Conservation (phyloP, 768 basidiomycete genomes). For the Tylopilus balloui region DNA sequence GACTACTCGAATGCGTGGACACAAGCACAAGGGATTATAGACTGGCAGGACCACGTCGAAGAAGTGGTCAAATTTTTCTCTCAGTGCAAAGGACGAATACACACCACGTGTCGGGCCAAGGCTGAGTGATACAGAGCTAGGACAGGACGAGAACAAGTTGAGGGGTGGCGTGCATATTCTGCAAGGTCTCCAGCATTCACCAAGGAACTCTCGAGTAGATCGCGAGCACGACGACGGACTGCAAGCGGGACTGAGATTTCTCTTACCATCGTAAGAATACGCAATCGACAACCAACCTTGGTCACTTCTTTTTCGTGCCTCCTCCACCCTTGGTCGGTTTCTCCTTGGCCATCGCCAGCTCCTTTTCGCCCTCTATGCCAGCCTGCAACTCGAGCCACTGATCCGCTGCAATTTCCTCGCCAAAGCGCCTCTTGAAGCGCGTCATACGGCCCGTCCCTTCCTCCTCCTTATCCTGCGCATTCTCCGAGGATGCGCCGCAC, state of each 20-base stretch:
- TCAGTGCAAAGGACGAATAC: no score
- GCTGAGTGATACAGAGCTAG: no score
- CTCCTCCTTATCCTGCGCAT: conserved; percentile 58
- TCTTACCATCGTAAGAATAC: background rate
- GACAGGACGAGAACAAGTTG: background rate
- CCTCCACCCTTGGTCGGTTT: conserved; percentile 8
- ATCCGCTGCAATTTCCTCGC: conserved; percentile 39
- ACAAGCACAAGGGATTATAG: no score
- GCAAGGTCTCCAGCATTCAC: background rate
- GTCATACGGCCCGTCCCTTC: conserved; percentile 74
- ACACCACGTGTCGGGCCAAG: no score
- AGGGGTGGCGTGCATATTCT: no score
- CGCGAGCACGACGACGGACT: background rate
- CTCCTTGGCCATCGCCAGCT: conserved; percentile 26
- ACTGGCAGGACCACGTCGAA: no score
- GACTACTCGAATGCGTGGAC: no score
- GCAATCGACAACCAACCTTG: background rate
- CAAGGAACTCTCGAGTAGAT: background rate
- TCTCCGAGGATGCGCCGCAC: conserved; percentile 42
- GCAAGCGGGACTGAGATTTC: conserved; percentile 1
- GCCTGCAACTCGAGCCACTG: conserved; percentile 28
- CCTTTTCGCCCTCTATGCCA: conserved; percentile 24
- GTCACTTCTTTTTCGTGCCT: conserved; percentile 20
- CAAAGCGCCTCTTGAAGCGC: conserved; percentile 74
- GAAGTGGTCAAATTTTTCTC: no score